These are phyloP conservation scores for Amauroascus verrucosus DNA, from an alignment of 2,329 filamentous ascomycete species.

Conservation along the genomic window DNA sequence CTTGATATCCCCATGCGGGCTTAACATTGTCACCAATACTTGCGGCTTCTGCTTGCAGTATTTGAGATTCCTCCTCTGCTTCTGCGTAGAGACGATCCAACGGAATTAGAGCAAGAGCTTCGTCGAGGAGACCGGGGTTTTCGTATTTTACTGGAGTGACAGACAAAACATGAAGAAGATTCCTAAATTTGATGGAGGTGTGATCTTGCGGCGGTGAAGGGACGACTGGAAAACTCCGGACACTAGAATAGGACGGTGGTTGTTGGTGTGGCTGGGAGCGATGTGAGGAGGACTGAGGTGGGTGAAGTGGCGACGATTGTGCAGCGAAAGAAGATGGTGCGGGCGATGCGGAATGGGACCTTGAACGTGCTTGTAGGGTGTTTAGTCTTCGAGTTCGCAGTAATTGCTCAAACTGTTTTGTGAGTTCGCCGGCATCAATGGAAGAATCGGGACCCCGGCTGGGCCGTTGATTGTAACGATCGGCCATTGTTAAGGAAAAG, in stretches of 20 bases:
- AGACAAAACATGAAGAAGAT: slow-evolving; percentile 73
- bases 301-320: slow-evolving; percentile 28
- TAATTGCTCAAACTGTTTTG: slow-evolving; percentile 74
- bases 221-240: slow-evolving; percentile 56
- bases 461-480: slow-evolving; percentile 5
- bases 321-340: slow-evolving; percentile 28
- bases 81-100: slow-evolving; percentile 86
- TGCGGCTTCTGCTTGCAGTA: slow-evolving; percentile 75
- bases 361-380: slow-evolving; percentile 59
- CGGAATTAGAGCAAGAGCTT: slow-evolving; percentile 76
- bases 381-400: slow-evolving; percentile 80
- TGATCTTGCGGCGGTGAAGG: slow-evolving; percentile 67
- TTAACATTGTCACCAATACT: slow-evolving; percentile 71
- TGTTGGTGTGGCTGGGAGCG: slow-evolving; percentile 16
- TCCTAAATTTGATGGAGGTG: slow-evolving; percentile 64
- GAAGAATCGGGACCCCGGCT: slow-evolving; percentile 20
- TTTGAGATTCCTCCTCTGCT: slow-evolving; percentile 85
- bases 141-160: slow-evolving; percentile 88
- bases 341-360: slow-evolving; percentile 50
- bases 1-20: slow-evolving; percentile 92
- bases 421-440: slow-evolving; percentile 69
- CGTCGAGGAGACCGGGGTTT: slow-evolving; percentile 87
- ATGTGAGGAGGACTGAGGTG: slow-evolving; percentile 34
- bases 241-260: slow-evolving; percentile 51
- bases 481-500: slow-evolving; percentile 9